Base-by-base conservation (phyloP, 305 asterid species). In the Coffea humblotiana region DNA sequence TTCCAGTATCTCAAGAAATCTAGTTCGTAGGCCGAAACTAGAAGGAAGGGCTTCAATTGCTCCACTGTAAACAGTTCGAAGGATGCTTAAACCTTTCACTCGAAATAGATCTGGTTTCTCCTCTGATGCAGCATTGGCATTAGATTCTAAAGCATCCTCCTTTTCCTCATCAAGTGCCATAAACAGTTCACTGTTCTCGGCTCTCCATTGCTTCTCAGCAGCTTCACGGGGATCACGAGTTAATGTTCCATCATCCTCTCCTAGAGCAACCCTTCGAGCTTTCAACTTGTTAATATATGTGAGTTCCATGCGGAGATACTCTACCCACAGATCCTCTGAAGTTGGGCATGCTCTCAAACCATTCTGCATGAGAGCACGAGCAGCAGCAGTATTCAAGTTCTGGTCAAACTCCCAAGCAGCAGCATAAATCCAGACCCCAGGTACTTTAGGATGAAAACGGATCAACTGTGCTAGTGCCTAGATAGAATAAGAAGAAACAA, bases 361-460 rank as follows among this genome's bases (percentile, higher is more conserved):
- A 72, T 90, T 90, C 85, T 90, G 97, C 99, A 96, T 96, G 11
- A 94, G 90, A 81, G 97, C 92, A 72, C 99, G 96, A 27, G 97
- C 97, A 78, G 99, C 92, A 63, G 88, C 90, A 83, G 87, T 97
- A 80, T 96, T 96, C 82, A 90, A 89, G 88, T 96, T 96, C 80
- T 78, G 84, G 78, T 96, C 98, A n/a, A 96, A 96, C 82, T 96
- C 95, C 98, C 98, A 94, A 37, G 97, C 96, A 51, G 99, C 98
- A 80, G 98, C 97, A 84, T 96, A 96, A 65, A 96, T 91, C 98
- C 98, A 96, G 43, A 91, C 93, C 71, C 97, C 94, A 75, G 99
- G 91, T 29, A 92, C 90, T 87, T 91, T 96, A 47, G 99, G 98
- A 83, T 96, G 98, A 88, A 91, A 90, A 79, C 98, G 89, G 75